Base-by-base conservation (phyloP, 1,284 basidiomycete species). In the Tilletia indica region DNA sequence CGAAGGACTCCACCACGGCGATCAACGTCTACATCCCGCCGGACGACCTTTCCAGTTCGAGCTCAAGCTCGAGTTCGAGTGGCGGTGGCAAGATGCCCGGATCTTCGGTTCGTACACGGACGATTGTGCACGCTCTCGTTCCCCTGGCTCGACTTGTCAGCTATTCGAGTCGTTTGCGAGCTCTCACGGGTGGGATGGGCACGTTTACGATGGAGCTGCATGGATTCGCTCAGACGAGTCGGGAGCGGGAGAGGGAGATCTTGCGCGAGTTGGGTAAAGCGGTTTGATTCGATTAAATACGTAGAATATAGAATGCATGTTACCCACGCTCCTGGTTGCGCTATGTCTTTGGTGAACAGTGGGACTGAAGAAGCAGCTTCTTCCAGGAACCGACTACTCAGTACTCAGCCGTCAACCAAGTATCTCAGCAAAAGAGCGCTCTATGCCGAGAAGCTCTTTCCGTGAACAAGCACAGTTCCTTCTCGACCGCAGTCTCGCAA, bases 181-280 rank as follows among this genome's bases (percentile, higher is more conserved):
- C 93, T 0, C 84, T 94, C 31, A 91, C 92, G 0, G 93, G 91
- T 58, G 93, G 93, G 1, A 89, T 92, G 80, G 93, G 92, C 4
- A 85, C 87, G 25, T 93, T 93, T 78, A 91, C 92, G 80, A 92
- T 92, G 90, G 85, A 86, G 48, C 88, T 88, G 71, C 89, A 90
- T 21, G 93, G 92, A 4, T 94, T 93, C 84, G 88, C 87, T 86
- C 89, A 73, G 74, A 80, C 80, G 1, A 66, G 72, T 3, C 63
- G 68, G 8, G 71, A 73, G 36, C 74, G 81, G 16, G 77, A 83
- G 73, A 63, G 25, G 9, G 77, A 80, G 61, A 78, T 83, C 64
- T 56, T 83, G 36, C 56, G 70, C 8, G 77, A 78, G 66, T 31
- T 83, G 16, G 82, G 82, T 2, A 64, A 64, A 38, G 61, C 38